Conservation (phyloP, 257 asterid species). For the Przewalskia tangutica region DNA sequence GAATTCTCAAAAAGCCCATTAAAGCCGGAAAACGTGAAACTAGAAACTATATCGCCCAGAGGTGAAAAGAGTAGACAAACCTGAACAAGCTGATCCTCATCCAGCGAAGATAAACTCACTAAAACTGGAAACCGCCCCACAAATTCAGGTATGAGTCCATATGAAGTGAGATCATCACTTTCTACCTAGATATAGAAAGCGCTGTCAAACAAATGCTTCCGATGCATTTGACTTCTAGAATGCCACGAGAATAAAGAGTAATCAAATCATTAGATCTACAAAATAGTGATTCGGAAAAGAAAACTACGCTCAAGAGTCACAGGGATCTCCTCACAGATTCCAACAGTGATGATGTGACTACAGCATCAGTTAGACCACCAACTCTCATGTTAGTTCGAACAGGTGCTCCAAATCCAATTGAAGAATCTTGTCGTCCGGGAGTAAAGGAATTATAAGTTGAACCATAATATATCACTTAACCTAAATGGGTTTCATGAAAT, state of each 20-base stretch:
- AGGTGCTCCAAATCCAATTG: slow-evolving; percentile 93
- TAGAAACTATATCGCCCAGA: not conserved
- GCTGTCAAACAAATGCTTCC: slow-evolving; percentile 9
- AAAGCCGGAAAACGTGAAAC: not conserved
- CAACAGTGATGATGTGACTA: slow-evolving; percentile 62
- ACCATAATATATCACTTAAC: slow-evolving; percentile 1
- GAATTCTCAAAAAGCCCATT: not conserved
- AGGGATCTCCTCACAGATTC: slow-evolving; percentile 48
- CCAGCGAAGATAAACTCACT: slow-evolving; percentile 72
- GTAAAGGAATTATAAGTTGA: slow-evolving; percentile 10
- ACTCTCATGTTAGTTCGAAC: slow-evolving; percentile 66
- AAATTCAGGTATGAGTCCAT: slow-evolving; percentile 94
- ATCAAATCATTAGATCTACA: not conserved
- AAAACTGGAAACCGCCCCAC: slow-evolving; percentile 87
- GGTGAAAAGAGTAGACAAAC: slow-evolving; percentile 26
- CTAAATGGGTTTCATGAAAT: not conserved
- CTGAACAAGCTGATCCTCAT: slow-evolving; percentile 85
- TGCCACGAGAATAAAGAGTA: not conserved
- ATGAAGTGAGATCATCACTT: slow-evolving; percentile 77
- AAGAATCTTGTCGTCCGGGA: slow-evolving; percentile 72
- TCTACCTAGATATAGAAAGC: slow-evolving; percentile 54
- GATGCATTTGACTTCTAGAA: slow-evolving; percentile 3
- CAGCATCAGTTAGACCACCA: slow-evolving; percentile 44
- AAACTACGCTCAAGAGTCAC: slow-evolving; percentile 3
- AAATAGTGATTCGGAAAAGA: not conserved